A percentile compares a stretch with the other conserved stretches of the same genome.
phyloP scores from a whole-genome alignment of 108 stramenopile species.

The Nannochloropsis granulata region DNA sequence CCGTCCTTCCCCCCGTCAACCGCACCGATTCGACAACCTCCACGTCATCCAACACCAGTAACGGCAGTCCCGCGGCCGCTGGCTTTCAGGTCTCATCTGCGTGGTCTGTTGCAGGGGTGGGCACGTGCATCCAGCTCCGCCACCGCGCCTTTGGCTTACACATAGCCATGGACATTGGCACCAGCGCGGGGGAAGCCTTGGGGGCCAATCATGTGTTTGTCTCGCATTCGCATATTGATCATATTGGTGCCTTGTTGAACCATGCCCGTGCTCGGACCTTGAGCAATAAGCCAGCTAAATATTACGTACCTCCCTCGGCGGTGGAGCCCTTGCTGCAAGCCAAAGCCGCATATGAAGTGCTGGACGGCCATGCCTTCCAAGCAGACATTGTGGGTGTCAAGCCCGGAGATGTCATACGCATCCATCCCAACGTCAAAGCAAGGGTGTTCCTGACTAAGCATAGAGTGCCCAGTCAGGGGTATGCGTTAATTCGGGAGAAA shows the following conservation, averaged over 20 bases:
- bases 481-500: not conserved
- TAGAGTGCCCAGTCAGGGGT: not conserved
- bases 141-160: constrained; percentile 9
- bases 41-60: not conserved
- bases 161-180: constrained; percentile 28
- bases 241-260: constrained; percentile 26
- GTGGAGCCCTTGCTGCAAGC: not conserved
- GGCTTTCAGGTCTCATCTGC: constrained; percentile 16
- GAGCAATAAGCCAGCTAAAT: constrained; percentile 22
- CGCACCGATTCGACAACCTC: not conserved
- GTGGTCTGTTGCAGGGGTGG: constrained; percentile 24
- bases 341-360: not conserved
- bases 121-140: constrained; percentile 26
- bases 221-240: constrained; percentile 32
- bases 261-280: constrained; percentile 26
- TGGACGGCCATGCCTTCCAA: not conserved
- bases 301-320: constrained; percentile 13
- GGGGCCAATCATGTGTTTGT: constrained; percentile 24
- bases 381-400: not conserved
- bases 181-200: constrained; percentile 15
- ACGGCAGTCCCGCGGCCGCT: not conserved
- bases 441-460: not conserved
- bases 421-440: not conserved
- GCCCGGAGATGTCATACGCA: not conserved
- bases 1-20: not conserved